phyloP scores from a whole-genome alignment of 225 moss, liverwort and hornwort genomes.

The Bryoerythrophyllum caledonicum region DNA sequence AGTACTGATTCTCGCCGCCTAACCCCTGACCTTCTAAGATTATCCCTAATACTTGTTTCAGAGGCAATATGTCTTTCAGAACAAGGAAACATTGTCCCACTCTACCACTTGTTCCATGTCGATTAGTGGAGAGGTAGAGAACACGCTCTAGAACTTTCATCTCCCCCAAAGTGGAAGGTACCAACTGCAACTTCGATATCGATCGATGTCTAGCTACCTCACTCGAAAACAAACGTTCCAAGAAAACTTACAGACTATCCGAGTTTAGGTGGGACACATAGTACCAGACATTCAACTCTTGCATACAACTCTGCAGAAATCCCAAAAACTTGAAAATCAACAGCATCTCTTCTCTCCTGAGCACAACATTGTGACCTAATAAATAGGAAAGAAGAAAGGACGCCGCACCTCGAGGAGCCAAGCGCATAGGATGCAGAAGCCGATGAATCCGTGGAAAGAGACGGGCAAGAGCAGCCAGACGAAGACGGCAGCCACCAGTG shows the following conservation, averaged over 20 bases:
- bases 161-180: not conserved
- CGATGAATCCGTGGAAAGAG: constrained; percentile 9
- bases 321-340: not conserved
- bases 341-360: not conserved
- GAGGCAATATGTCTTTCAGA: no score
- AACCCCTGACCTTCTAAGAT: no score
- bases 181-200: not conserved
- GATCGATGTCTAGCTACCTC: no score
- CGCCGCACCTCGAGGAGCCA: constrained; percentile 29
- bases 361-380: constrained; percentile 5
- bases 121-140: not conserved
- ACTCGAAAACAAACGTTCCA: no score
- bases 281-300: not conserved
- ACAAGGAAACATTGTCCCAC: not conserved
- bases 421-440: constrained; percentile 18
- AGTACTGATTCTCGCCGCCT: no score
- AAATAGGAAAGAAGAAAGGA: not conserved
- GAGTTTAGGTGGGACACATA: no score
- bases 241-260: no score
- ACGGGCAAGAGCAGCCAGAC: constrained; percentile 25
- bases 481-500: constrained; percentile 26
- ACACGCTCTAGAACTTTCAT: not conserved
- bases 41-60: no score
- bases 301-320: not conserved
- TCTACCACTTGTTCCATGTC: not conserved